Base-by-base conservation (phyloP, 2,329 filamentous ascomycete genomes). In the Fusarium buharicum region DNA sequence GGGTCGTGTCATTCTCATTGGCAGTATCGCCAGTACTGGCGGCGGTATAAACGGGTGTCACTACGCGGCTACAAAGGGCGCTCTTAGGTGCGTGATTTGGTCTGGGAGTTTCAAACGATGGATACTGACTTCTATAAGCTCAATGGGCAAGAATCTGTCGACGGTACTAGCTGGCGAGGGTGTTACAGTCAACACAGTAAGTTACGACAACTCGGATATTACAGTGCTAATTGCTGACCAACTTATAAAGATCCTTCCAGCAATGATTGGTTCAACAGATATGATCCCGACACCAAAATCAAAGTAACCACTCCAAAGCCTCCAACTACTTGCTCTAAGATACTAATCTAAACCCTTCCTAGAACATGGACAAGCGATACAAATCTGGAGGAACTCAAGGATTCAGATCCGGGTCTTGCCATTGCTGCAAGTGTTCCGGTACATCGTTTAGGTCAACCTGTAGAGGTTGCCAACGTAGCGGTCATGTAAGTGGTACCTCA, bases 41-140 rank as follows among this genome's bases (percentile, higher is more conserved):
- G 74, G 74, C 2, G 74, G 74, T 0, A 74, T 76, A 5, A 76
- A 76, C 9, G 74, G 74, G 0, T 76, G 74, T 7, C 74, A 76
- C 12, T 75, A 76, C n/a, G 72, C 73, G 1, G 72, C 74, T 1
- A 72, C 73, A 3, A 75, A 75, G 33, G 73, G 74, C 0, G 72
- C 73, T 5, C 36, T 73, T 3, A 68, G 62, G 65, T 71, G 20
- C 37, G 62, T 33, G 13, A 4, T 6, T 33, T 4, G 2, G 3
- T 4, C 2, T 9, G 1, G 0, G 3, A 2, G 1, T 2, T 8
- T 2, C 3, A 11, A 4, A 6, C 14, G 2, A 43, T 17, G 5
- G 31, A 14, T 13, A 24, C 56, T 69, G 13, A 67, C 5, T 1
- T 6, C 22, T 3, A 12, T 0, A 5, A 76, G 74, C 10, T 73